A percentile compares a stretch with the other conserved stretches of the same genome.
These are phyloP conservation scores for Leavenworthia alabamica DNA, from an alignment of 345 rosid genomes.

Conservation along the genomic window DNA sequence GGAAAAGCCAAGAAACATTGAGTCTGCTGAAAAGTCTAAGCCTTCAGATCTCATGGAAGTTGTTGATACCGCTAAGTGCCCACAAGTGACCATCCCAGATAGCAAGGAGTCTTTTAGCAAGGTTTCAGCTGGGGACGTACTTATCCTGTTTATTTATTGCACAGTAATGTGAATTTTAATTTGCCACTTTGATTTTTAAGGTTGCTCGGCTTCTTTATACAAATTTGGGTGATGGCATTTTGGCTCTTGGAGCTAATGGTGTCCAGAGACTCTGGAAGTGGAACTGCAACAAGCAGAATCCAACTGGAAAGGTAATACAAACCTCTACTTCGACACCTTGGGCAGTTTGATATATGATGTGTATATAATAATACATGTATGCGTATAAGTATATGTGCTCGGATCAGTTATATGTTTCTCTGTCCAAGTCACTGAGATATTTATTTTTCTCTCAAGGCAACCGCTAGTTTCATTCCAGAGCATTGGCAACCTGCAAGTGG, in stretches of 20 bases:
- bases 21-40: constrained; percentile 56
- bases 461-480: constrained; percentile 49
- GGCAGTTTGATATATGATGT: background rate
- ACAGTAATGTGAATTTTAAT: background rate
- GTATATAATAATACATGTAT: background rate
- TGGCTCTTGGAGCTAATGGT: constrained; percentile 46
- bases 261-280: constrained; percentile 52
- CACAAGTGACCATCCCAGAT: constrained; percentile 65
- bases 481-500: constrained; percentile 83
- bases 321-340: background rate
- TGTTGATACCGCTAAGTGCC: constrained; percentile 55
- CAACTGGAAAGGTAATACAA: constrained; percentile 41
- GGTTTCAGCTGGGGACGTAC: constrained; percentile 36
- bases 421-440: background rate
- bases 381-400: background rate
- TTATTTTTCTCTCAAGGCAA: constrained; percentile 43
- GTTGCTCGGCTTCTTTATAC: constrained; percentile 54
- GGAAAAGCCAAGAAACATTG: constrained; percentile 70
- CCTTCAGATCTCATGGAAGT: constrained; percentile 78
- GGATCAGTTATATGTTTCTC: background rate
- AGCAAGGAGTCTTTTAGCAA: constrained; percentile 66
- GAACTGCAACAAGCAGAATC: constrained; percentile 46
- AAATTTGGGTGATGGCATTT: constrained; percentile 44
- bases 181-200: constrained; percentile 27
- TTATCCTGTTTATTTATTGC: background rate